These are phyloP conservation scores for Clonostachys rhizophaga DNA, from an alignment of 2,329 filamentous ascomycete genomes.

Conservation along the genomic window DNA sequence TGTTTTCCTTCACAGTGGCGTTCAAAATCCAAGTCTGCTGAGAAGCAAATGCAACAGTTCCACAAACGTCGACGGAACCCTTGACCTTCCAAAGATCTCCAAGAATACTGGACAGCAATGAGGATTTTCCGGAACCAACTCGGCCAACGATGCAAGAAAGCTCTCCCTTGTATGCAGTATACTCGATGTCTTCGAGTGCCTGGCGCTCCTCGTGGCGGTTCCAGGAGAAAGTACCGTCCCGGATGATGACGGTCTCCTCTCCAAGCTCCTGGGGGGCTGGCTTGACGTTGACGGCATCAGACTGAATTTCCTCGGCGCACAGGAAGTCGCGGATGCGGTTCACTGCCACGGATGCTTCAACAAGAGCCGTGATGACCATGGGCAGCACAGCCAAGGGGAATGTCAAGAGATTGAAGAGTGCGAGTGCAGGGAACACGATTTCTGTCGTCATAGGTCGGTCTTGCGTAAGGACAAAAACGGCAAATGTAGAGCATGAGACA, in stretches of 20 bases:
- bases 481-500: constrained; percentile 94
- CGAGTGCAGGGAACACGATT: constrained; percentile 88
- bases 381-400: constrained; percentile 92
- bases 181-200: constrained; percentile 78
- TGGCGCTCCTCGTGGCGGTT: constrained; percentile 72
- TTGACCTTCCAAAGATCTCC: constrained; percentile 89
- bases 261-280: constrained; percentile 70
- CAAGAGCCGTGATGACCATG: constrained; percentile 96
- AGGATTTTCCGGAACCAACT: constrained; percentile 95
- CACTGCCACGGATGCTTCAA: constrained; percentile 92
- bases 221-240: constrained; percentile 90
- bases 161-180: constrained; percentile 87
- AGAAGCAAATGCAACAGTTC: constrained; percentile 83
- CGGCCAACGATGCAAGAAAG: constrained; percentile 89
- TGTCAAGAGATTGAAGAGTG: constrained; percentile 91
- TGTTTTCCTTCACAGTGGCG: constrained; percentile 94
- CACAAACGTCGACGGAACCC: constrained; percentile 78
- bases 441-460: constrained; percentile 82
- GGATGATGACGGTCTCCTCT: constrained; percentile 80
- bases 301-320: constrained; percentile 82
- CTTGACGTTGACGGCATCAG: constrained; percentile 70
- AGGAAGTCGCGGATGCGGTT: constrained; percentile 81
- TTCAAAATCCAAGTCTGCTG: constrained; percentile 98
- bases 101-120: constrained; percentile 80
- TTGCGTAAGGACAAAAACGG: constrained; percentile 84